Percentiles rank a stretch among this genome's conserved stretches.
Conservation (phyloP, 1,139 yeast genomes). For the Lodderomyces jiufengensis region DNA sequence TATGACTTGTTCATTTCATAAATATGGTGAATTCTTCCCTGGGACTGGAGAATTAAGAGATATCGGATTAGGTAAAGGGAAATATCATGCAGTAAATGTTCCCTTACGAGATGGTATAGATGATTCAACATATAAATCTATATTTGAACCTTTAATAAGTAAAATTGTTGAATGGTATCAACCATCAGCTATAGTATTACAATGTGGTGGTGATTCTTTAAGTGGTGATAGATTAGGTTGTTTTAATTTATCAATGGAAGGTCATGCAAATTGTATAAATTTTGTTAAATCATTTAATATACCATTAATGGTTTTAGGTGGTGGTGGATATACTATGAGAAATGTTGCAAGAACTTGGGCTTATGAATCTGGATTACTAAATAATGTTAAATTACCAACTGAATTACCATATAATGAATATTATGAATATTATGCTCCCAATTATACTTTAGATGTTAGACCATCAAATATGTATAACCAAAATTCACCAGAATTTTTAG, state of each 20-base stretch:
- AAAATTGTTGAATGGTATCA: constrained; percentile 91
- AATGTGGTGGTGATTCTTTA: constrained; percentile 90
- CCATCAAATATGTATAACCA: constrained; percentile 97
- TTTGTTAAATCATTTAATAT: constrained; percentile 82
- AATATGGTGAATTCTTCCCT: constrained; percentile 94
- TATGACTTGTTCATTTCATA: constrained; percentile 96
- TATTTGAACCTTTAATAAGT: constrained; percentile 80
- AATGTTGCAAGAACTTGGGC: constrained; percentile 97
- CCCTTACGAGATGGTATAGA: constrained; percentile 93
- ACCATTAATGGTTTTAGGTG: constrained; percentile 91
- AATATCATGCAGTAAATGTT: constrained; percentile 80
- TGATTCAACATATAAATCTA: constrained; percentile 78
- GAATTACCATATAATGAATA: constrained; percentile 95
- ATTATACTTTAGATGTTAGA: constrained; percentile 86
- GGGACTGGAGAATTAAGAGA: constrained; percentile 93
- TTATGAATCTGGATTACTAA: constrained; percentile 84
- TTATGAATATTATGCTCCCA: constrained; percentile 96
- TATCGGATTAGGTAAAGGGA: constrained; percentile 86
- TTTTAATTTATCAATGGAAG: constrained; percentile 85
- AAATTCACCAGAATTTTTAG: constrained; percentile 87
- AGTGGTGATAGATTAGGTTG: constrained; percentile 91
- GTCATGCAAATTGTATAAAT: constrained; percentile 94
- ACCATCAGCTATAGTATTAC: constrained; percentile 88
- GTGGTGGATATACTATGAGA: constrained; percentile 98
- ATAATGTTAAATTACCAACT: constrained; percentile 70